A percentile compares a stretch with the other conserved stretches of the same genome.
Conservation (phyloP, 495 filamentous ascomycete species). For the Hyphodiscus hymeniophilus region DNA sequence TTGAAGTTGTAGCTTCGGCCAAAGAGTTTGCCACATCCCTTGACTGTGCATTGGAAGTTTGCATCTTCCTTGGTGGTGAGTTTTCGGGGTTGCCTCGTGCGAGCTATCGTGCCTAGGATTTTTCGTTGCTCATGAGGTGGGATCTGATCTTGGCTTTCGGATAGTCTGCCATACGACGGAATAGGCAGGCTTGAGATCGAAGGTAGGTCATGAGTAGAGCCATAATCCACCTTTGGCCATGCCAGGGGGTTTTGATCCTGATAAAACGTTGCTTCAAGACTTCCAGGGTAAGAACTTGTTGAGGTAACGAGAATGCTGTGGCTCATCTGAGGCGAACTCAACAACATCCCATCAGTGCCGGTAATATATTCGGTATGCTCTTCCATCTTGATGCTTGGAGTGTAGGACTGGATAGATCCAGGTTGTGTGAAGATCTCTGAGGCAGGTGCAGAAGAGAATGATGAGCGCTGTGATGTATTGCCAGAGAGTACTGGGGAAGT, state of each 20-base stretch:
- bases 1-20: conserved; percentile 86
- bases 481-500: conserved; percentile 22
- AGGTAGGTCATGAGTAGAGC: conserved; percentile 20
- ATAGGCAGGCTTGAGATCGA: conserved; percentile 19
- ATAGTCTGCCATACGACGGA: conserved; percentile 16
- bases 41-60: conserved; percentile 62
- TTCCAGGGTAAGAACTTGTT: conserved; percentile 32
- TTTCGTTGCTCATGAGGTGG: conserved; percentile 26
- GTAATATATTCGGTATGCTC: conserved; percentile 30
- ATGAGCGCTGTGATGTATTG: conserved; percentile 28
- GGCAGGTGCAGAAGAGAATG: conserved; percentile 32
- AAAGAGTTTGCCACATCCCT: conserved; percentile 71
- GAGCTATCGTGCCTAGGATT: conserved; percentile 26
- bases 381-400: conserved; percentile 48
- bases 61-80: conserved; percentile 66
- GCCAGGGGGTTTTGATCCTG: conserved; percentile 29
- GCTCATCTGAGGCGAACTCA: conserved; percentile 35
- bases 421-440: conserved; percentile 30
- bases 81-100: conserved; percentile 42
- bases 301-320: conserved; percentile 31
- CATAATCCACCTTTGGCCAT: conserved; percentile 42
- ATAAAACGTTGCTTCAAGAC: conserved; percentile 30
- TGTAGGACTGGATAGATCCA: conserved; percentile 24
- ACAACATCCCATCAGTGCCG: conserved; percentile 34
- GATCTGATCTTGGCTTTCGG: conserved; percentile 16